Evolutionary conservation across 2,329 filamentous ascomycete species (phyloP).

Genomic region (Xylaria sp.): DNA sequence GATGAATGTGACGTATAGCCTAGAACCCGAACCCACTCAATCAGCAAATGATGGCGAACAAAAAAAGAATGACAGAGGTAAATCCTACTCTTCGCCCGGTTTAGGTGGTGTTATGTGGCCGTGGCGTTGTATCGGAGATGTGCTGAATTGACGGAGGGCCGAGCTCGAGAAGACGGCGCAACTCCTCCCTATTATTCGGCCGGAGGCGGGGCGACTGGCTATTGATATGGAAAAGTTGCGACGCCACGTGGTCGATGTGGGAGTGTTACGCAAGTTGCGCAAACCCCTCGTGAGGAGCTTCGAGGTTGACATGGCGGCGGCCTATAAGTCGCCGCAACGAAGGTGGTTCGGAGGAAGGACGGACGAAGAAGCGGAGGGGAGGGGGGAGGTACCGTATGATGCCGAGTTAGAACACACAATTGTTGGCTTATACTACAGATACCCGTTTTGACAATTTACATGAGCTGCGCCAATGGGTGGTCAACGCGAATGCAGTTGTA

Average conservation of each 20-base stretch:
- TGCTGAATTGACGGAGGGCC: slow-evolving; percentile 69
- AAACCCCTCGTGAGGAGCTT: slow-evolving; percentile 14
- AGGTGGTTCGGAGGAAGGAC: neutral
- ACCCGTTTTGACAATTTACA: neutral
- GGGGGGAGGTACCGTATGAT: neutral
- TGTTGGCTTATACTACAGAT: slow-evolving; percentile 2
- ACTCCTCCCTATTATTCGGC: slow-evolving; percentile 19
- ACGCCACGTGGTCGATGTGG: slow-evolving; percentile 11
- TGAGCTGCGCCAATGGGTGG: slow-evolving; percentile 13
- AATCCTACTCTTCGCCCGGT: slow-evolving; percentile 85
- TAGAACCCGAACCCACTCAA: slow-evolving; percentile 50
- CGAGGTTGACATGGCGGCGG: slow-evolving; percentile 26
- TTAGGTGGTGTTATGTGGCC: slow-evolving; percentile 86
- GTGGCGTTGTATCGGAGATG: slow-evolving; percentile 69
- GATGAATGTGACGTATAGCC: slow-evolving; percentile 89
- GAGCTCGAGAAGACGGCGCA: slow-evolving; percentile 25
- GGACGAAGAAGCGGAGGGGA: neutral
- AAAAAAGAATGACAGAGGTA: slow-evolving; percentile 21
- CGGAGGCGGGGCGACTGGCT: slow-evolving; percentile 3
- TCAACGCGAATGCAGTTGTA: slow-evolving; percentile 9
- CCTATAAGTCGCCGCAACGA: slow-evolving; percentile 1
- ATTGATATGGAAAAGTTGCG: slow-evolving; percentile 20
- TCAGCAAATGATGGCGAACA: slow-evolving; percentile 26
- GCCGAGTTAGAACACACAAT: neutral
- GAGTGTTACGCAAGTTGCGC: slow-evolving; percentile 24